These are phyloP conservation scores for Hydnum rufescens DNA, from an alignment of 768 basidiomycete species.

Conservation along the genomic window DNA sequence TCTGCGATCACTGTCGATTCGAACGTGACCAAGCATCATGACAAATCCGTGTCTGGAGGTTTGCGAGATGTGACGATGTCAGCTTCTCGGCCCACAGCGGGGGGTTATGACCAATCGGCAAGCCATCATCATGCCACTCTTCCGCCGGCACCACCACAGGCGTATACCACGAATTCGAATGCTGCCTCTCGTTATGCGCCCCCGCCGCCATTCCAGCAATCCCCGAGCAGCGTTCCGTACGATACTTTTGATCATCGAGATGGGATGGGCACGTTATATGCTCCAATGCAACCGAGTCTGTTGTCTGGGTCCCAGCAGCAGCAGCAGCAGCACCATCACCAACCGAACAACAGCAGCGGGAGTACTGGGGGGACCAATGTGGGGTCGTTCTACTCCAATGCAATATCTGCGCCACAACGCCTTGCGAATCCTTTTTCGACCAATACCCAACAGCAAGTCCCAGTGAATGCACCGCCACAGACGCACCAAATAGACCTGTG, in stretches of 20 bases:
- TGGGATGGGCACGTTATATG: slow-evolving; percentile 36
- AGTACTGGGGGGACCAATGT: background rate
- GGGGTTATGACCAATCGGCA: slow-evolving; percentile 23
- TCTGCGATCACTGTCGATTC: slow-evolving; percentile 25
- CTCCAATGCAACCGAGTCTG: slow-evolving; percentile 48
- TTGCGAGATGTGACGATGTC: slow-evolving; percentile 41
- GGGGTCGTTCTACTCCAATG: background rate
- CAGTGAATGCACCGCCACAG: background rate
- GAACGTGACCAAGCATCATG: slow-evolving; percentile 40
- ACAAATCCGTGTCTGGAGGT: slow-evolving; percentile 27
- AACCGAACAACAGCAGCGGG: background rate
- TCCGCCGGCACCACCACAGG: slow-evolving; percentile 47
- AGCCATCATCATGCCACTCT: background rate
- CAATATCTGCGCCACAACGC: background rate
- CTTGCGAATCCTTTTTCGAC: background rate
- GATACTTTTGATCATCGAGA: slow-evolving; percentile 16
- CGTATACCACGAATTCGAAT: slow-evolving; percentile 35
- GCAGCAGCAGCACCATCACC: slow-evolving; percentile 32
- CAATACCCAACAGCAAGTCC: background rate
- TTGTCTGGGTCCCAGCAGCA: background rate
- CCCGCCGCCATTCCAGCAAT: slow-evolving; percentile 20
- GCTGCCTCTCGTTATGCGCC: slow-evolving; percentile 44
- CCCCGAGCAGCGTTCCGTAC: slow-evolving; percentile 16
- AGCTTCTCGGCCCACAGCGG: slow-evolving; percentile 7
- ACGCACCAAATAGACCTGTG: slow-evolving; percentile 20